Evolutionary conservation across 495 filamentous ascomycete species (phyloP), one percentile per base, ranked within the genome.

Genomic region (Trichodelitschia bisporula): DNA sequence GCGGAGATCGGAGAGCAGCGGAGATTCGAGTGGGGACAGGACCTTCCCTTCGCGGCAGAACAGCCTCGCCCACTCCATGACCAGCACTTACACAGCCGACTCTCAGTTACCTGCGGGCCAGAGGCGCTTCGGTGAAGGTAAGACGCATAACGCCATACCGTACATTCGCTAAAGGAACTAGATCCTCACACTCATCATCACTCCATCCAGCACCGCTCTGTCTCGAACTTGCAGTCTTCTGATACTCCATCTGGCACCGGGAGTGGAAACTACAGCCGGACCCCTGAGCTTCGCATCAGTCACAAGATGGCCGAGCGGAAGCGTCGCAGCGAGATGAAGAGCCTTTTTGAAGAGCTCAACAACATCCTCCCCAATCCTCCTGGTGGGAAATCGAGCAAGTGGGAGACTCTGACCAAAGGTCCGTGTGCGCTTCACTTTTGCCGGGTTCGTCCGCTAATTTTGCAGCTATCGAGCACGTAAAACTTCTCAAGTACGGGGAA

Each of bases 401-500:
- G 89, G 89, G 86, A 99, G 43, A 90, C 91, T 19, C 50, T 99
- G n/a, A 89, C 78, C 6, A 82, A 84, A 63, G 77, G 82, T 90
- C 59, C 20, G 55, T 40, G 20, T 26, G 1, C 19, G 23, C 3
- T 25, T 10, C 10, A 16, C 29, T 12, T 4, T 29, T 24, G 28
- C 14, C 10, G 13, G 5, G 16, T 10, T 8, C 25, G 12, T 31
- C 6, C 31, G 10, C 5, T 9, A 9, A 10, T 30, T 30, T 18
- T n/a, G n/a, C 30, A 46, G 43, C 43, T 2, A 46, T 46, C 28
- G 43, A 46, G 17, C 36, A 46, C 33, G 43, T 46, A 30, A 38
- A 39, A 19, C 31, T 12, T 28, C 25, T 46, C 8, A 32, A n/a
- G n/a, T n/a, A n/a, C n/a, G n/a, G n/a, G n/a, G n/a, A n/a, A n/a